Conservation (phyloP, 179 eudicot genomes). For the Patellifolia procumbens region DNA sequence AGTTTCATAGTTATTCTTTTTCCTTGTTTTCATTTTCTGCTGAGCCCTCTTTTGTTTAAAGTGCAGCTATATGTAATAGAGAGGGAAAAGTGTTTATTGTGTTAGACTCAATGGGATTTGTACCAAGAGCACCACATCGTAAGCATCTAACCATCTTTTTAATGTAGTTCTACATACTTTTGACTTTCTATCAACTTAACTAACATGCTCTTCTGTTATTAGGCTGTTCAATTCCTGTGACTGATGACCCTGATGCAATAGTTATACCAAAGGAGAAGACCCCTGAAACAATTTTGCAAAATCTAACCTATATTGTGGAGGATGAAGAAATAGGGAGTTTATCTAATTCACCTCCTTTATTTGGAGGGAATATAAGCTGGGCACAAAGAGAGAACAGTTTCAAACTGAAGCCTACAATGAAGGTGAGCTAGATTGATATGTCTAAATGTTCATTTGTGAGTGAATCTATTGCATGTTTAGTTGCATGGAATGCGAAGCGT, state of each 20-base stretch:
- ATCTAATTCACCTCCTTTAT: slow-evolving; percentile 62
- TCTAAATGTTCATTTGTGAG: background rate
- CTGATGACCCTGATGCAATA: slow-evolving; percentile 57
- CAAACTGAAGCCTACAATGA: slow-evolving; percentile 69
- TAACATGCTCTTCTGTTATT: slow-evolving; percentile 14
- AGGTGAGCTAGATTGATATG: slow-evolving; percentile 45
- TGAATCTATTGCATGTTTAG: background rate
- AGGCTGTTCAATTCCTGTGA: slow-evolving; percentile 89
- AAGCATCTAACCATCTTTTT: slow-evolving; percentile 35
- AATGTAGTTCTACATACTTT: background rate
- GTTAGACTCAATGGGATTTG: slow-evolving; percentile 82
- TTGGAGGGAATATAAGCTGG: slow-evolving; percentile 96
- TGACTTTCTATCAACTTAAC: background rate
- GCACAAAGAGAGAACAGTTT: slow-evolving; percentile 76
- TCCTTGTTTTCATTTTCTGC: background rate
- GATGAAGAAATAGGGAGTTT: slow-evolving; percentile 45
- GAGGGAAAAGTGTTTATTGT: slow-evolving; percentile 69
- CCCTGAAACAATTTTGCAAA: slow-evolving; percentile 51
- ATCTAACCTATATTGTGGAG: slow-evolving; percentile 61
- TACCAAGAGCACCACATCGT: slow-evolving; percentile 81
- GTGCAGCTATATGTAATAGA: slow-evolving; percentile 88
- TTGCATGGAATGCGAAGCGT: no score
- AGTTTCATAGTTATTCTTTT: background rate
- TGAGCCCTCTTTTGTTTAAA: slow-evolving; percentile 37
- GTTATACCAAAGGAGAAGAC: slow-evolving; percentile 67